Base-by-base conservation (phyloP, 495 filamentous ascomycete species). In the Cladorrhinum samala region DNA sequence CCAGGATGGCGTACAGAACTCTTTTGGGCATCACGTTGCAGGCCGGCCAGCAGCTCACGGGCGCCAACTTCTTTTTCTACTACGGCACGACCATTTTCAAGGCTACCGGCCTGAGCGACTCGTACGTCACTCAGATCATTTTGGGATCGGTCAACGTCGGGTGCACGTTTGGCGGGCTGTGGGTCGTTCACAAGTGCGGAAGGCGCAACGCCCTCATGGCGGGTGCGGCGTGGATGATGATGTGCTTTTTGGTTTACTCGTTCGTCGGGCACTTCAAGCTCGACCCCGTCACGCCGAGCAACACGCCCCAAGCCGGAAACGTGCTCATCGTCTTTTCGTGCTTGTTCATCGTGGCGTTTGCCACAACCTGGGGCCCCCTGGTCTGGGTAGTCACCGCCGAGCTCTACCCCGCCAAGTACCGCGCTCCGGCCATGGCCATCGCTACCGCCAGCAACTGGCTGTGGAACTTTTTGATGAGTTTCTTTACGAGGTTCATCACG, bases 361-460 rank as follows among this genome's bases (percentile, higher is more conserved):
- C 78, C 16, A 85, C 78, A 50, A 91, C 87, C 27, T 94, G 89
- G 90, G 89, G 88, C 46, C 90, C 89, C 9, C 84, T 91, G 23
- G 78, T 91, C 39, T 94, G 89, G 89, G 78, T 83, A 21, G 82
- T 88, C 50, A 83, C 85, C 43, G 84, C 83, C 47, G 89, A 95
- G 71, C 80, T 93, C 61, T 95, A 89, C 67, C 89, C 90, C 18
- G 77, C 82, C 51, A 77, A 83, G 44, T 88, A 90, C 68, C 82
- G 88, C 40, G 86, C 86, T 17, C 78, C 81, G 25, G 83, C 79
- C 58, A 90, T 91, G 77, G 86, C 83, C 30, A 63, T 91, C 16
- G 85, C 86, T 14, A 93, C 90, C 0, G 83, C 85, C 5, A 78
- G 82, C 49, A 95, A 94, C 74, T 95, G 90, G 90, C 79, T 83